These are phyloP conservation scores for Paraconiothyrium sp. DNA, from an alignment of 2,329 filamentous ascomycete genomes.

Conservation along the genomic window DNA sequence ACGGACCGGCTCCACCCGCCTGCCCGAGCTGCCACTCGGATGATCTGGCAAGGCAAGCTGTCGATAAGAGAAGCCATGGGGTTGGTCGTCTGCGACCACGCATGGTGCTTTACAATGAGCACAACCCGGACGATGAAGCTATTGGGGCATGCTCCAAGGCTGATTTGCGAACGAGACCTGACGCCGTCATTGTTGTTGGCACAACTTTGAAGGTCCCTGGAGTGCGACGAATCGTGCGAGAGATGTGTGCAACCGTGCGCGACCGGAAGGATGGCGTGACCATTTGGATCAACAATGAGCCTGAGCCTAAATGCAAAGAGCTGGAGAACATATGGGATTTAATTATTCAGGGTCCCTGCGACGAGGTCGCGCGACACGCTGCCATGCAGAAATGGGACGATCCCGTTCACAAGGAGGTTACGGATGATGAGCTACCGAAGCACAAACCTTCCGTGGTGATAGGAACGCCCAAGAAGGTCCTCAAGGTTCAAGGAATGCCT, in stretches of 20 bases:
- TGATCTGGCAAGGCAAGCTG: slow-evolving; percentile 79
- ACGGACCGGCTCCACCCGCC: slow-evolving; percentile 82
- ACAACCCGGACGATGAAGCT: slow-evolving; percentile 94
- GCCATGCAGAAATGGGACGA: slow-evolving; percentile 69
- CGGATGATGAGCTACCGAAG: slow-evolving; percentile 45
- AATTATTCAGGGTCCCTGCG: slow-evolving; percentile 85
- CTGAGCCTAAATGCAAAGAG: slow-evolving; percentile 81
- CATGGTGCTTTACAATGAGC: slow-evolving; percentile 97
- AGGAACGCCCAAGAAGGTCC: slow-evolving; percentile 45
- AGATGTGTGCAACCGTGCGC: slow-evolving; percentile 88
- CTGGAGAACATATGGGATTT: slow-evolving; percentile 95
- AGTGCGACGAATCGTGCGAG: slow-evolving; percentile 86
- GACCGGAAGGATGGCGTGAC: slow-evolving; percentile 84
- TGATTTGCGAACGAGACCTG: slow-evolving; percentile 84
- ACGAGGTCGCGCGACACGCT: slow-evolving; percentile 81
- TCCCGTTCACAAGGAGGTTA: slow-evolving; percentile 44
- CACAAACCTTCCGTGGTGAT: slow-evolving; percentile 46
- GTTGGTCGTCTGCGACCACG: slow-evolving; percentile 88
- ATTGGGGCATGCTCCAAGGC: slow-evolving; percentile 90
- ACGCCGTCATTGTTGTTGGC: slow-evolving; percentile 92
- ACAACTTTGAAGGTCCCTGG: slow-evolving; percentile 96
- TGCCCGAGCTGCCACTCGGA: slow-evolving; percentile 78
- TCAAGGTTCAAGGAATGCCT: slow-evolving; percentile 42
- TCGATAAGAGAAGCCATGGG: slow-evolving; percentile 90
- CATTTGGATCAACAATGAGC: slow-evolving; percentile 93